Conservation (phyloP, 306 rosid genomes). For the Malus sieversii region DNA sequence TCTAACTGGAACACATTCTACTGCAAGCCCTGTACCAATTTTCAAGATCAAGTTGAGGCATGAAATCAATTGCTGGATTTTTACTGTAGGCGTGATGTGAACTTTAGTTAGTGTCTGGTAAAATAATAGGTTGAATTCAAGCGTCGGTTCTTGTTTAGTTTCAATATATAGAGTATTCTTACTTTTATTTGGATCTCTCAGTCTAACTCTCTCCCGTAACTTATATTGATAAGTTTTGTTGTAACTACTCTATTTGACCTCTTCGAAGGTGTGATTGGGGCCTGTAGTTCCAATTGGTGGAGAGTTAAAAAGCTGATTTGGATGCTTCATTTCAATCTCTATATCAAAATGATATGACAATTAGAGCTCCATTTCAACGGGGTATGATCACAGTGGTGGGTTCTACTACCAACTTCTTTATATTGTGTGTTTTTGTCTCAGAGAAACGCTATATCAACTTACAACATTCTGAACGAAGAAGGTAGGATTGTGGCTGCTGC, state of each 20-base stretch:
- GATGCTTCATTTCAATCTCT: background rate
- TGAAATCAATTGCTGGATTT: background rate
- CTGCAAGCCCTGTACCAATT: background rate
- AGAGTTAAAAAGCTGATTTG: background rate
- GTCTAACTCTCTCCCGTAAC: background rate
- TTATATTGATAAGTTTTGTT: background rate
- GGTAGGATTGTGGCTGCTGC: constrained; percentile 95
- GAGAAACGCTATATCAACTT: constrained; percentile 85
- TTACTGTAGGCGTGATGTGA: background rate
- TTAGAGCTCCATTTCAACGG: background rate
- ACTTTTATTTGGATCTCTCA: background rate
- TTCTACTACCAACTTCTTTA: background rate
- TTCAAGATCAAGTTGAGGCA: background rate
- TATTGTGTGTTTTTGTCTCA: constrained; percentile 14
- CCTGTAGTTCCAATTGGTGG: background rate
- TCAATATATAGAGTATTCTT: background rate
- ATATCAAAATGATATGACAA: background rate
- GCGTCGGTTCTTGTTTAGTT: background rate
- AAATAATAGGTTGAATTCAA: background rate
- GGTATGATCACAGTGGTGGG: background rate
- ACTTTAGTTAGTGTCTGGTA: background rate
- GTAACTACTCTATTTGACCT: background rate
- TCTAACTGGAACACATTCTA: background rate
- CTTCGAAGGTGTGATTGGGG: background rate
- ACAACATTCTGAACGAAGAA: constrained; percentile 92